These are phyloP conservation scores for Blastobotrys elegans DNA, from an alignment of 1,139 yeast genomes.

Conservation along the genomic window DNA sequence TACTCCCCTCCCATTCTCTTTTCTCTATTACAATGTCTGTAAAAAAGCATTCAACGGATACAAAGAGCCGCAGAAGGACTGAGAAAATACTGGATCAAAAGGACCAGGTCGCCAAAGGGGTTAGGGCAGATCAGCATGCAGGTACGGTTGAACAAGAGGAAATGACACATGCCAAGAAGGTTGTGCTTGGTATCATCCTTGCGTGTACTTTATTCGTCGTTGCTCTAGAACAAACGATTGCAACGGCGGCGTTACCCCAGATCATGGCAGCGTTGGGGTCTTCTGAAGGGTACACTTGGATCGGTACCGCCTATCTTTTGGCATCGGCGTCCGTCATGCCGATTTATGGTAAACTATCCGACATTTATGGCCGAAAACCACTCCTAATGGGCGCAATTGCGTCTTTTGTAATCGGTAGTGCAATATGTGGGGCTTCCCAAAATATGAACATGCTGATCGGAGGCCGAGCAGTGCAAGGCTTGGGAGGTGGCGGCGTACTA, in stretches of 20 bases:
- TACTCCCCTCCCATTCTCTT: too few relatives aligned
- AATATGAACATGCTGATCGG: slow-evolving; percentile 57
- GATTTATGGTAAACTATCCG: slow-evolving; percentile 59
- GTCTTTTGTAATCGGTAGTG: slow-evolving; percentile 57
- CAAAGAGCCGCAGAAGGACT: too few relatives aligned
- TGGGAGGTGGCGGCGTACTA: slow-evolving; percentile 69
- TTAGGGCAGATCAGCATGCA: slow-evolving; percentile 11
- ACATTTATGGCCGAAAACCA: slow-evolving; percentile 56
- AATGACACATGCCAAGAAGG: slow-evolving; percentile 8
- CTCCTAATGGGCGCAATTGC: slow-evolving; percentile 46
- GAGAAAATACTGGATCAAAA: neutral
- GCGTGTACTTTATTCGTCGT: slow-evolving; percentile 23
- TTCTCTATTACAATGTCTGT: too few relatives aligned
- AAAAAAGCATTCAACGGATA: too few relatives aligned
- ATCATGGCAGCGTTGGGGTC: slow-evolving; percentile 25
- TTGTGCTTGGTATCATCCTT: slow-evolving; percentile 16
- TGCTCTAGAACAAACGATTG: slow-evolving; percentile 28
- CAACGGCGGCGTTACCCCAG: slow-evolving; percentile 27
- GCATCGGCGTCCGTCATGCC: slow-evolving; percentile 56
- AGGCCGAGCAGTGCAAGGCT: slow-evolving; percentile 61
- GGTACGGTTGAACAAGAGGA: slow-evolving; percentile 12
- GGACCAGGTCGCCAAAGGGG: slow-evolving; percentile 1
- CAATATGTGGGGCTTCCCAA: slow-evolving; percentile 49
- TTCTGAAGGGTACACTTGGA: slow-evolving; percentile 27
- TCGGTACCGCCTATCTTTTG: slow-evolving; percentile 32